Conservation (phyloP, 176 grass and related monocot genomes). For the Cymbopogon citratus region DNA sequence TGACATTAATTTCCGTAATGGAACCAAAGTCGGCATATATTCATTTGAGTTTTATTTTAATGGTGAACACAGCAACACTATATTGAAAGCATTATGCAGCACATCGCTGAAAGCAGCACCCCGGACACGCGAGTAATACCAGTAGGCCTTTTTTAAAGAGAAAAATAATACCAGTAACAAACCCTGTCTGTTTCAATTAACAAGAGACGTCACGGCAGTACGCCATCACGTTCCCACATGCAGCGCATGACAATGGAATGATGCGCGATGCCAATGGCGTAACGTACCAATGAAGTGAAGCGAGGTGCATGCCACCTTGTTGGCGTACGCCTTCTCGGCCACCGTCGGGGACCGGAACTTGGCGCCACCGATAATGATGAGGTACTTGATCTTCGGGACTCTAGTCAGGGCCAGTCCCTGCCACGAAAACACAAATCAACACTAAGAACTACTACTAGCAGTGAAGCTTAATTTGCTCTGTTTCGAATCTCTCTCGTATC, state of each 20-base stretch:
- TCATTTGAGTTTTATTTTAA: not conserved
- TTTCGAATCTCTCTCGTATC: not conserved
- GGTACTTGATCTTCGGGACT: conserved; percentile 66
- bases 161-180: too few species aligned
- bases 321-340: conserved; percentile 59
- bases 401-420: conserved; percentile 78
- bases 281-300: conserved; percentile 79
- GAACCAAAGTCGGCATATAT: not conserved
- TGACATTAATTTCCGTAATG: not conserved
- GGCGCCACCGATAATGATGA: conserved; percentile 75
- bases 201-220: not conserved
- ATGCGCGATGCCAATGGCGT: not conserved
- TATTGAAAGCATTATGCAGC: not conserved
- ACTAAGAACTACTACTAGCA: not conserved
- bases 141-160: too few species aligned
- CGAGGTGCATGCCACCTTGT: conserved; percentile 53
- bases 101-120: too few species aligned
- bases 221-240: too few species aligned
- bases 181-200: not conserved
- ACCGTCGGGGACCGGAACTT: conserved; percentile 42
- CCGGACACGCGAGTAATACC: too few species aligned
- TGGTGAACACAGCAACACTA: not conserved
- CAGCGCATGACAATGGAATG: not conserved
- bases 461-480: not conserved
- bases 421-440: not conserved